Base-by-base conservation (phyloP, 2,329 filamentous ascomycete genomes). In the Aspergillus melleus region DNA sequence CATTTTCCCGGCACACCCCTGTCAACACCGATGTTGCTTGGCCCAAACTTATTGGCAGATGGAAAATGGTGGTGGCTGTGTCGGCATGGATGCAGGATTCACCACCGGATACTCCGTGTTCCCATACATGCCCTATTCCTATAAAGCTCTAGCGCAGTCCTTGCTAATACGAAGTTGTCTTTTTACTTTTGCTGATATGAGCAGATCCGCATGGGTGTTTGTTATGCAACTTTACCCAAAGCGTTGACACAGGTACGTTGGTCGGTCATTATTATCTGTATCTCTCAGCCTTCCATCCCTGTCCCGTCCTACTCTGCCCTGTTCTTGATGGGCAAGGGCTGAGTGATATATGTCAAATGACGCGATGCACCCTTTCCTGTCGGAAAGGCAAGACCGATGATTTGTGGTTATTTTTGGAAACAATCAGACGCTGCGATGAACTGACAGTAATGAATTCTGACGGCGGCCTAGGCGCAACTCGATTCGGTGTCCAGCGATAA, bases 141-240 rank as follows among this genome's bases (percentile, higher is more conserved):
- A 29, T 29, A 29, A 29, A 29, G 26, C 9, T 29, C 26, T 29
- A 36, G 32, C 11, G 32, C 32, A 36, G 14, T 42, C 6, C 16
- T 42, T 42, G 36, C 55, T 57, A 26, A 57, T 44, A 6, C 19
- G n/a, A n/a, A n/a, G 5, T 11, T 47, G 4, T 10, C 6, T 47
- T 20, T 47, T 47, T 24, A 5, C 20, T 11, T 24, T 9, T 36
- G 32, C 26, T 29, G 26, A 29, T 29, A 47, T 47, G 22, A 42
- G 3, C 19, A 58, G 57, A 58, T 58, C 22, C 29, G 46, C 14
- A 49, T 47, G 52, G 57, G 57, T 2, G 42, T 58, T n/a, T 54
- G 51, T 16, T 51, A 58, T 19, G 36, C 53, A 22, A 54, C 14
- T 14, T 14, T 49, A 3, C 57, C 57, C 6, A 19, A 32, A 24